Evolutionary conservation across 768 basidiomycete genomes (phyloP).

Genomic region (Termitomyces eurrhizus): DNA sequence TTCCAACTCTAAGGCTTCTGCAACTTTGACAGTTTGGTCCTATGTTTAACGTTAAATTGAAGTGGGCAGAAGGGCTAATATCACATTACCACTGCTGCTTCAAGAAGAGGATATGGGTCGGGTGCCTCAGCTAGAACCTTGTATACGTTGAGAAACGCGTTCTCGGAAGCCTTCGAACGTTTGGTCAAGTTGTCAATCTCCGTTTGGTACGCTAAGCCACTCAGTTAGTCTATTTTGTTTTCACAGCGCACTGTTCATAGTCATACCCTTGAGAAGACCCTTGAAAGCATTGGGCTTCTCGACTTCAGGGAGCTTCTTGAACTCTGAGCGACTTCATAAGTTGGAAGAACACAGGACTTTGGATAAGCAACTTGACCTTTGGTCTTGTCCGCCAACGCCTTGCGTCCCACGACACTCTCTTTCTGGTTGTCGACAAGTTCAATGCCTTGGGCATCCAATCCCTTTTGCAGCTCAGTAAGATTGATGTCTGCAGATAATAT

Average conservation of each 20-base stretch:
- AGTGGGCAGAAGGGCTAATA: neutral
- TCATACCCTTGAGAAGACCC: constrained; percentile 76
- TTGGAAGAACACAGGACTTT: neutral
- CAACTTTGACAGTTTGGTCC: constrained; percentile 92
- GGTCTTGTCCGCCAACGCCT: constrained; percentile 92
- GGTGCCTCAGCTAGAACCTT: constrained; percentile 96
- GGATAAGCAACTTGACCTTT: constrained; percentile 57
- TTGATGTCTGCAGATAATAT: constrained; percentile 65
- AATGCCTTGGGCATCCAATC: constrained; percentile 86
- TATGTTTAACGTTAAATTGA: constrained; percentile 22
- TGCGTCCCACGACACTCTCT: constrained; percentile 91
- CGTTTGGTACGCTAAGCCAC: constrained; percentile 76
- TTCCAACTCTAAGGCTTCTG: constrained; percentile 78
- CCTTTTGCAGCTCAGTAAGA: constrained; percentile 87
- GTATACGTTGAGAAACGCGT: constrained; percentile 94
- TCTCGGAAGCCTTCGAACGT: constrained; percentile 89
- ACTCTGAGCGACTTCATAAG: constrained; percentile 52
- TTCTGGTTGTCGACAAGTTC: constrained; percentile 99
- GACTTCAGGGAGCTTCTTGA: constrained; percentile 90
- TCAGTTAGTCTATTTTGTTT: constrained; percentile 1
- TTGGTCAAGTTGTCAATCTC: constrained; percentile 96
- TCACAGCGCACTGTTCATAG: neutral
- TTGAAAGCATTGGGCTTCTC: constrained; percentile 90
- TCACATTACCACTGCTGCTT: constrained; percentile 74
- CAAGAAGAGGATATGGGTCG: constrained; percentile 94